phyloP scores from a whole-genome alignment of 2,329 filamentous ascomycete species.

The Epichloe aotearoae region DNA sequence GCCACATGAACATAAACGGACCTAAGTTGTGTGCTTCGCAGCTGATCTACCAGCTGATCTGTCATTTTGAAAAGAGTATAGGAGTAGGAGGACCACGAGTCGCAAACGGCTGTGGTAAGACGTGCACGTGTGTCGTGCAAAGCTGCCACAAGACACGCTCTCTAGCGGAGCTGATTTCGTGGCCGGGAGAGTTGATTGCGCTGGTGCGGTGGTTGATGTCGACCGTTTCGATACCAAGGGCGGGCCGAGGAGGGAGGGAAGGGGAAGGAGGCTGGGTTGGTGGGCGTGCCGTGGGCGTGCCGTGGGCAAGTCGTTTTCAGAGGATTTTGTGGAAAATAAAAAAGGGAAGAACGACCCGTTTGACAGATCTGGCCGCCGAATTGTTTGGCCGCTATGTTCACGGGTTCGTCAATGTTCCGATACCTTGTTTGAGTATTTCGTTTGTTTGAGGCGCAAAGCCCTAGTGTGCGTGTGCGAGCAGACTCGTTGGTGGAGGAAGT shows the following conservation, averaged over 20 bases:
- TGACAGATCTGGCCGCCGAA: neutral
- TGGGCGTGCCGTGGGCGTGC: neutral
- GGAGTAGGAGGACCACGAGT: slow-evolving; percentile 10
- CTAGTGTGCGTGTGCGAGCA: slow-evolving; percentile 5
- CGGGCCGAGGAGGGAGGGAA: neutral
- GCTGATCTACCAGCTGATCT: slow-evolving; percentile 32
- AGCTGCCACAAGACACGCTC: slow-evolving; percentile 8
- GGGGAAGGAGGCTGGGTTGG: slow-evolving; percentile 1
- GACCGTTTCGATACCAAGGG: slow-evolving; percentile 1
- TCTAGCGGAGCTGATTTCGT: neutral
- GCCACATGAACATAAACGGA: slow-evolving; percentile 15
- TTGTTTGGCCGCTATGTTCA: neutral
- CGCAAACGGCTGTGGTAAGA: slow-evolving; percentile 5
- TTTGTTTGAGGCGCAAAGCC: slow-evolving; percentile 8
- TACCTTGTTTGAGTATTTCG: neutral
- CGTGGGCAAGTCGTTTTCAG: neutral
- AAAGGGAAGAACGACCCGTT: neutral
- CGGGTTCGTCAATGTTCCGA: neutral
- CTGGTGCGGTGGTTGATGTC: neutral
- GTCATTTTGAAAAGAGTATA: slow-evolving; percentile 23
- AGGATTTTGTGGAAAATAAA: slow-evolving; percentile 3
- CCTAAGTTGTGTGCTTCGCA: slow-evolving; percentile 29
- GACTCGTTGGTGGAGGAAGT: slow-evolving; percentile 4
- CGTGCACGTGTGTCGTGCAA: slow-evolving; percentile 10
- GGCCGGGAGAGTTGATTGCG: neutral